phyloP scores from a whole-genome alignment of 805 yeast species.

The Cyberlindnera subsufficiens region DNA sequence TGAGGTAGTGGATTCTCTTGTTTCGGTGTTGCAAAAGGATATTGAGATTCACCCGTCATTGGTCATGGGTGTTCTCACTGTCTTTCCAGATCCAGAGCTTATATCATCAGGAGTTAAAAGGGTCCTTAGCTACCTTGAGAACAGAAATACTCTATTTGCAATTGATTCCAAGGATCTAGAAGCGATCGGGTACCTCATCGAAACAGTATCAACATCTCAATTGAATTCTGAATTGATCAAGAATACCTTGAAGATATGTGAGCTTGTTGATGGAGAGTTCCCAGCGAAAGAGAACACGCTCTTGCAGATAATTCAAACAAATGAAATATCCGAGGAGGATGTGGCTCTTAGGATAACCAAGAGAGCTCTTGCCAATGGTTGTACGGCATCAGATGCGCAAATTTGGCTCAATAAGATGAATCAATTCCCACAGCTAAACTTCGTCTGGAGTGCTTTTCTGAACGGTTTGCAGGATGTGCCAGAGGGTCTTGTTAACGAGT shows the following conservation, averaged over 20 bases:
- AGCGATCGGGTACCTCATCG: not conserved
- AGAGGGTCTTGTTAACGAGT: not conserved
- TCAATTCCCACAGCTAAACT: not conserved
- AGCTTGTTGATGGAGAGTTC: not conserved
- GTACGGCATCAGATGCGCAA: not conserved
- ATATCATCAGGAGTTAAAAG: not conserved
- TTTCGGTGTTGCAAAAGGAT: not conserved
- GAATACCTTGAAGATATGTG: slow-evolving; percentile 5
- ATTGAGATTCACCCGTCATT: not conserved
- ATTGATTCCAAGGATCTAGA: slow-evolving; percentile 2
- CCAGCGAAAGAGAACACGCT: not conserved
- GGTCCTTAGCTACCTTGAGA: not conserved
- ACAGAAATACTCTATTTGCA: not conserved
- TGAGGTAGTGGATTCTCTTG: not conserved
- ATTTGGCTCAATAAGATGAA: not conserved
- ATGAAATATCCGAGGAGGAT: not conserved
- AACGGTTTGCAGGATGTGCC: slow-evolving; percentile 1
- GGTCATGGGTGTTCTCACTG: not conserved
- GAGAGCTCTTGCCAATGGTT: not conserved
- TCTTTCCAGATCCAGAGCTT: not conserved
- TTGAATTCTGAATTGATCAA: not conserved
- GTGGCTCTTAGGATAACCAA: not conserved
- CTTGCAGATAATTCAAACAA: not conserved
- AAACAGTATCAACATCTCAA: not conserved
- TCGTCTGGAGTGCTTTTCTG: slow-evolving; percentile 1